Base-by-base conservation (phyloP, 805 yeast genomes). In the Wickerhamiella sergipiensis region DNA sequence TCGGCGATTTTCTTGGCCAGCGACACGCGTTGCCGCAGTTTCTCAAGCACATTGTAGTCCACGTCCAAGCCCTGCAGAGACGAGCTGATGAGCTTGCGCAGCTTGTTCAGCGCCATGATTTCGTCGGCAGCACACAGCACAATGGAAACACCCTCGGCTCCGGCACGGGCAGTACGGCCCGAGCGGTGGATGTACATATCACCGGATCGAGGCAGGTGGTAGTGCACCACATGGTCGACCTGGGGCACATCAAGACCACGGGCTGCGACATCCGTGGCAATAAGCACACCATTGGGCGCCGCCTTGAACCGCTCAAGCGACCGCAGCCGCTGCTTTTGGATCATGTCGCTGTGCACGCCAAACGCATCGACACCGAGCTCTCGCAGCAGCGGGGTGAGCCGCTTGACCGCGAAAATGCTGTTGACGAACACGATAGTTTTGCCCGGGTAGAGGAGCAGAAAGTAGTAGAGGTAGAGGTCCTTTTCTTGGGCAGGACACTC, bases 91-190 rank as follows among this genome's bases (percentile, higher is more conserved):
- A 71, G 60, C 51, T 64, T 79, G 59, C 90, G 72, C 50, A 90
- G 73, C 66, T 85, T 86, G 61, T 79, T 75, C 55, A 89, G 71
- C 0, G 97, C 89, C 0, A 95, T 95, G 0, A 94, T 87, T 63
- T 92, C 99, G 53, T 85, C 88, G 15, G 97, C 96, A 4, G 95
- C 85, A 61, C 96, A 87, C 50, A 92, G 71, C 78, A 88, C 80
- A 47, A 92, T 82, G 2, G 96, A 83, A n/a, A 92, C 95, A 72
- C 98, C 98, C 63, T 85, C 90, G 36, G 66, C 66, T 0, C 90
- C 92, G 1, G 95, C 97, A 72, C 98, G 83, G 0, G 95, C 97
- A n/a, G 98, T 92, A 76, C 98, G 81, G 54, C 98, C 98, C 1
- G 96, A 85, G 65, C 98, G 77, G 67, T 92, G 98, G 58, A 92